A percentile compares a stretch with the other conserved stretches of the same genome.
Evolutionary conservation across 225 moss, liverwort and hornwort genomes (phyloP).

Genomic region (Thuidium tamariscinum): DNA sequence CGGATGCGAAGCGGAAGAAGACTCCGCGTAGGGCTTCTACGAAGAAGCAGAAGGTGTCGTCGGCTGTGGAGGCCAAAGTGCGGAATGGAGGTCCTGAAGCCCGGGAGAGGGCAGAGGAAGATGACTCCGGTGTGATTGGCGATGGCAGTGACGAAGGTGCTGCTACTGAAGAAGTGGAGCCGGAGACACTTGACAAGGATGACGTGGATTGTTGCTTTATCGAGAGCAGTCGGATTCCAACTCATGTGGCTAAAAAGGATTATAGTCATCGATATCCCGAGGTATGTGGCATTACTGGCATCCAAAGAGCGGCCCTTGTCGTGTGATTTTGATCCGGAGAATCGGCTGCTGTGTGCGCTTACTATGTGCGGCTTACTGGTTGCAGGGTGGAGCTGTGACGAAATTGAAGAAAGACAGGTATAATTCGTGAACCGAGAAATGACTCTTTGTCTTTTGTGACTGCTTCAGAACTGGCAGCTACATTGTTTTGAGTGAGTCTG

Average conservation of each 20-base stretch:
- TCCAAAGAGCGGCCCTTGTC: neutral
- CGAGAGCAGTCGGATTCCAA: constrained; percentile 37
- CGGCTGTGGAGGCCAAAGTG: neutral
- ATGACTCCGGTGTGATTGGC: constrained; percentile 7
- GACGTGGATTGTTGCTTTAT: constrained; percentile 33
- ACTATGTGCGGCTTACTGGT: neutral
- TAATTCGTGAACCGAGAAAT: neutral
- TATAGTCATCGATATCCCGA: constrained; percentile 33
- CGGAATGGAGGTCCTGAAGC: neutral
- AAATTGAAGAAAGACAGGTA: constrained; percentile 18
- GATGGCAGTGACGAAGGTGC: constrained; percentile 5
- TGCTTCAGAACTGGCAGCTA: neutral
- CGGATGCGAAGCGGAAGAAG: constrained; percentile 34
- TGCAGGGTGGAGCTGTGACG: constrained; percentile 7
- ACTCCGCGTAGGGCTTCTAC: neutral
- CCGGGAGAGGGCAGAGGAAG: neutral
- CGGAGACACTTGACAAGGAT: constrained; percentile 31
- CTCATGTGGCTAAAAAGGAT: constrained; percentile 32
- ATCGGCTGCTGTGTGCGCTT: neutral
- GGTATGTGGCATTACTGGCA: neutral
- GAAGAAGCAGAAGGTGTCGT: constrained; percentile 31
- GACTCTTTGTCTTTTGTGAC: neutral
- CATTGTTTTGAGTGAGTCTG: neutral
- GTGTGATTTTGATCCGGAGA: neutral
- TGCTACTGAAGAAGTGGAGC: neutral